Evolutionary conservation across 805 yeast species (phyloP), one percentile per base, ranked within the genome.

Genomic region (Debaryomyces hansenii): DNA sequence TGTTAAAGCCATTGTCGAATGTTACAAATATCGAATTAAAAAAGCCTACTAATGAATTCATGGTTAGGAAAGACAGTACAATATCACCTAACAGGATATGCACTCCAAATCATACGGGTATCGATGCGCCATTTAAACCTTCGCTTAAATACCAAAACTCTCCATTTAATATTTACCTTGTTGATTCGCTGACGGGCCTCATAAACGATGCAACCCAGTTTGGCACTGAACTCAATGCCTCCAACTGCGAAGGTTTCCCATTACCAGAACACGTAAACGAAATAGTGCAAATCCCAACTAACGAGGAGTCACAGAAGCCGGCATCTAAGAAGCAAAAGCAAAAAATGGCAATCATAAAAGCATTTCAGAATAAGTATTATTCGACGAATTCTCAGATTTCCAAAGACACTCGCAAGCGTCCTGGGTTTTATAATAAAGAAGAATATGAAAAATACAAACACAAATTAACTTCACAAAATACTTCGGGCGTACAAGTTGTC

Each of bases 171-270:
- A 80, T 80, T 40, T 72, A 75, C 53, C 64, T 83, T 38, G 87
- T 84, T 27, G 84, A 83, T 52, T 75, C 87, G 5, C 77, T 82
- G 57, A 80, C 83, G 33, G 87, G 87, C 0, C 69, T 68, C 46
- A 56, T 81, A 12, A 76, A 74, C 51, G 88, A 84, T 55, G 87
- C 88, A 8, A 83, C 88, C 2, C 78, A 75, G 52, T 83, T 79
- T 62, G 90, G 87, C 2, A 84, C 89, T 1, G 87, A 83, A 58
- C 69, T 84, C 46, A 84, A 84, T 58, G 75, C 87, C 0, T 72
- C 78, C 32, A 83, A 82, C 54, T 74, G 85, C 47, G 79, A 76
- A 49, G 87, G 85, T 7, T 77, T 84, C 40, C 83, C 84, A 10
- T 60, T 83, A 14, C 90, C 88, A 0, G 82, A 77, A 46, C 75